Percentiles rank a stretch among this genome's conserved stretches.
Conservation (phyloP, 306 rosid species). For the Urtica urens region DNA sequence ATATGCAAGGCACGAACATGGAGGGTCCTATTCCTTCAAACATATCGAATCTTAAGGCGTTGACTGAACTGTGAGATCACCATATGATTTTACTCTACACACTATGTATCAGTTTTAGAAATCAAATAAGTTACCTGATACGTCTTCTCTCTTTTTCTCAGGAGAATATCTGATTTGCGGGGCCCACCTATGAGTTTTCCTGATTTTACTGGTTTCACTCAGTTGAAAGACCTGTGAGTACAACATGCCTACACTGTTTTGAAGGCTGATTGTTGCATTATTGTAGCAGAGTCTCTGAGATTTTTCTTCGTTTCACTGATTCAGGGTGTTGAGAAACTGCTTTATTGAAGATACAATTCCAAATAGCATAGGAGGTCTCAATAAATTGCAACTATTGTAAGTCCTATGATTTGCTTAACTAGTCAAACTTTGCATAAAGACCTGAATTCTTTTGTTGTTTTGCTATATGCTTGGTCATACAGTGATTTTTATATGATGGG, state of each 20-base stretch:
- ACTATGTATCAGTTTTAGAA: constrained; percentile 8
- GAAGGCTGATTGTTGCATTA: background rate
- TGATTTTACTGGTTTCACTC: constrained; percentile 28
- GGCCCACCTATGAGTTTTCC: constrained; percentile 49
- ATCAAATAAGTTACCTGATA: constrained; percentile 8
- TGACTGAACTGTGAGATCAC: constrained; percentile 42
- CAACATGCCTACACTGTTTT: constrained; percentile 6
- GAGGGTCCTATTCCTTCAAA: constrained; percentile 57
- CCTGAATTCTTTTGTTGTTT: background rate
- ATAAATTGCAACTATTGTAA: constrained; percentile 28
- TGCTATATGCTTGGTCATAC: background rate
- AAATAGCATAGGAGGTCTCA: constrained; percentile 13
- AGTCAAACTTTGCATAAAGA: background rate
- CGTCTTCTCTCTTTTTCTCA: constrained; percentile 20
- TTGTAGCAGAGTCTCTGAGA: background rate
- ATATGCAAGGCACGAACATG: constrained; percentile 67
- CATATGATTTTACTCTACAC: constrained; percentile 1
- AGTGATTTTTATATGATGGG: background rate
- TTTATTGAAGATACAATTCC: constrained; percentile 37
- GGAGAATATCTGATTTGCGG: constrained; percentile 69
- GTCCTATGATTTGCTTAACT: constrained; percentile 6
- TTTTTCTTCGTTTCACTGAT: constrained; percentile 14
- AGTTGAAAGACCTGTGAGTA: constrained; percentile 39
- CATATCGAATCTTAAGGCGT: constrained; percentile 29
- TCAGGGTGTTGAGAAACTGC: constrained; percentile 65